Evolutionary conservation across 202 grass and related monocot genomes (phyloP).

Genomic region (Brachypodium distachyon): DNA sequence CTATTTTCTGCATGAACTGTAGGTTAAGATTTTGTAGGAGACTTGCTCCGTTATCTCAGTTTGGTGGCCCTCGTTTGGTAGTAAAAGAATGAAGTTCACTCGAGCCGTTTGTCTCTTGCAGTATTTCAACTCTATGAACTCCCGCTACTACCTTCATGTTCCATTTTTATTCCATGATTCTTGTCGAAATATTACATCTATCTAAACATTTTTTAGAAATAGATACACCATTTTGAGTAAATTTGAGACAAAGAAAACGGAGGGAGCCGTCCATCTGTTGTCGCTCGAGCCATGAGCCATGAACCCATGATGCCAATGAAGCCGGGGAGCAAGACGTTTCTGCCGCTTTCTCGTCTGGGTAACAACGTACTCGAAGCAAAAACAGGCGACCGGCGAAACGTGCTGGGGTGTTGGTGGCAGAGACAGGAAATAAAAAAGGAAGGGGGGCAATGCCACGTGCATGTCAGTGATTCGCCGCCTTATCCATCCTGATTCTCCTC

Average conservation of each 20-base stretch:
- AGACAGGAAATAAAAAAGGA: background rate
- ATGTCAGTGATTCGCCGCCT: constrained; percentile 21
- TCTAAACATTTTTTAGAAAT: too few relatives aligned
- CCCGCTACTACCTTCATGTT: background rate
- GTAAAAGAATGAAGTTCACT: background rate
- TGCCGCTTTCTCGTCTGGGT: too few relatives aligned
- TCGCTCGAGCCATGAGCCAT: background rate
- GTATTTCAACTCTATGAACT: background rate
- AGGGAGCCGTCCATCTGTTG: background rate
- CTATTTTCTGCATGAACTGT: background rate
- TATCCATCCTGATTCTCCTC: constrained; percentile 20
- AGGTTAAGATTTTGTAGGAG: background rate
- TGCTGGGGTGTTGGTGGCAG: constrained; percentile 30
- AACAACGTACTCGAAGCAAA: background rate
- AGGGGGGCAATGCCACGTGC: background rate
- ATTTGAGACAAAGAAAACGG: too few relatives aligned
- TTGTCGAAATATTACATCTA: too few relatives aligned
- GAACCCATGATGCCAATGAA: background rate
- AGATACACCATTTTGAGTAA: background rate
- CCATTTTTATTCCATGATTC: too few relatives aligned
- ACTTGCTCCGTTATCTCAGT: background rate
- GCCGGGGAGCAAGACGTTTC: background rate
- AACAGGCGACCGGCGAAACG: too few relatives aligned
- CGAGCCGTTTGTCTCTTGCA: background rate
- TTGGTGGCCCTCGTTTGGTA: background rate